These are phyloP conservation scores for Neospermospora avenae DNA, from an alignment of 2,329 filamentous ascomycete species.

Conservation along the genomic window DNA sequence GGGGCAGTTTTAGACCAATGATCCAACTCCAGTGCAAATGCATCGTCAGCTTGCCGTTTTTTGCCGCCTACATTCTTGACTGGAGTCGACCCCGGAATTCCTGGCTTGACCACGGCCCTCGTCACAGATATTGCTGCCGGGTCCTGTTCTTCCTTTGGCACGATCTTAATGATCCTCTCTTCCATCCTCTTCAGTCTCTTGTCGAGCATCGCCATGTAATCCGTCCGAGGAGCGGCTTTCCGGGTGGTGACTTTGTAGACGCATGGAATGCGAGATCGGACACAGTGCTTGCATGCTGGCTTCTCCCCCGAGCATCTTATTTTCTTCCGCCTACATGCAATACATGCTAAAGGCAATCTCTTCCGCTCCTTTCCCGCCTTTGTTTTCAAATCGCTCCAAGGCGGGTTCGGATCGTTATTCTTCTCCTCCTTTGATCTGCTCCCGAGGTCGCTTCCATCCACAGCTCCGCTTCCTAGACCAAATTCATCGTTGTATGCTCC, in stretches of 20 bases:
- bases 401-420: constrained; percentile 53
- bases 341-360: constrained; percentile 86
- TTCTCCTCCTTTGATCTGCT: constrained; percentile 56
- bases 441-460: constrained; percentile 53
- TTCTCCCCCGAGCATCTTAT: constrained; percentile 98
- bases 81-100: constrained; percentile 55
- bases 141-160: constrained; percentile 81
- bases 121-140: constrained; percentile 61
- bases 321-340: constrained; percentile 94
- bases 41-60: constrained; percentile 83
- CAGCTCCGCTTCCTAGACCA: constrained; percentile 46
- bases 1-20: constrained; percentile 68
- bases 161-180: constrained; percentile 91
- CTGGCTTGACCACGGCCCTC: constrained; percentile 80
- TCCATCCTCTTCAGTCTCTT: constrained; percentile 96
- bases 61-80: constrained; percentile 56
- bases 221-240: constrained; percentile 89
- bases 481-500: constrained; percentile 50
- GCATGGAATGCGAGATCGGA: constrained; percentile 88
- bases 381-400: constrained; percentile 82
- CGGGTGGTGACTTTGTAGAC: constrained; percentile 96
- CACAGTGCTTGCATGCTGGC: constrained; percentile 93
- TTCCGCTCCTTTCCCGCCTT: constrained; percentile 96
- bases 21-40: constrained; percentile 78
- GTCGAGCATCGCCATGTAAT: constrained; percentile 99